Percentiles rank a stretch among this genome's conserved stretches.
Conservation (phyloP, 2,329 filamentous ascomycete genomes). For the Paracamarosporium sp. region DNA sequence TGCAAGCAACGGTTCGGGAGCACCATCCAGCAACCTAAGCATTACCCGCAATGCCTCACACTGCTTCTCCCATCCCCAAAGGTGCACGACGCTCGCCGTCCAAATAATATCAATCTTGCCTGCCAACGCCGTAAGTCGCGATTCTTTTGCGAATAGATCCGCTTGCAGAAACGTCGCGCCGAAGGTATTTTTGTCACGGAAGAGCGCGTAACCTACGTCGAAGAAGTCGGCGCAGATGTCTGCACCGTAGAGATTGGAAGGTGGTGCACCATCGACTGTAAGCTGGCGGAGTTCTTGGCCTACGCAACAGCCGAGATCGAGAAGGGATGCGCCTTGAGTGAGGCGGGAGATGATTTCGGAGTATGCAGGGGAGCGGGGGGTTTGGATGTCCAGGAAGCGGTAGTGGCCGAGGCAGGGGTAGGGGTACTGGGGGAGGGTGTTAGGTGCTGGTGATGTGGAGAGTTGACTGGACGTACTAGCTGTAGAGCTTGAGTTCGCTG, state of each 20-base stretch:
- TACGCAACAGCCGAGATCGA: neutral
- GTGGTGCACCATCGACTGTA: neutral
- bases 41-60: neutral
- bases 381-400: neutral
- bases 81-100: neutral
- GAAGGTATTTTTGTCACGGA: neutral
- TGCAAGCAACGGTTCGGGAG: neutral
- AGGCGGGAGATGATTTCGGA: neutral
- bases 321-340: neutral
- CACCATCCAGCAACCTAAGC: neutral
- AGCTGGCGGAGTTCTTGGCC: neutral
- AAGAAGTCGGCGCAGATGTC: neutral
- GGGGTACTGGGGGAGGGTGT: neutral
- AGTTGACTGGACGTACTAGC: neutral
- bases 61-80: neutral
- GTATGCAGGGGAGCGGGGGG: neutral
- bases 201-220: neutral
- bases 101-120: neutral
- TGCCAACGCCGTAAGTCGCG: neutral
- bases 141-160: neutral
- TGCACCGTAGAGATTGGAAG: neutral
- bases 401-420: neutral
- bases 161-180: neutral
- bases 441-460: neutral
- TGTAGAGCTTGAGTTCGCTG: neutral